These are phyloP conservation scores for Rhodosporidiobolus sp. DNA, from an alignment of 768 basidiomycete genomes.

Conservation along the genomic window DNA sequence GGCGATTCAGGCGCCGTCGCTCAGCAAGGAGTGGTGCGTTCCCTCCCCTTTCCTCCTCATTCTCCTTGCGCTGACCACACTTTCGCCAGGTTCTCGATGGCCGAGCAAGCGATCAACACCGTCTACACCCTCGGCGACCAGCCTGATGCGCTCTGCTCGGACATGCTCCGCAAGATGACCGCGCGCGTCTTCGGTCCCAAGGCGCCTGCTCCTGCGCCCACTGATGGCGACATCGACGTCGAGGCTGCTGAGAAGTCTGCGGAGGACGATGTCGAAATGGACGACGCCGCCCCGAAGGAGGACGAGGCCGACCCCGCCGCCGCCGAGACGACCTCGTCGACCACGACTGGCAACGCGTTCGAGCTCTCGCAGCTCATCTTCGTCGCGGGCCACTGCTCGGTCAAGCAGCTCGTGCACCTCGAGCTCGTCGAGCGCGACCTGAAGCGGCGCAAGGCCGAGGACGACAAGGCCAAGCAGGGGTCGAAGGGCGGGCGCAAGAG, in stretches of 20 bases:
- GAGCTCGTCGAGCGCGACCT: constrained; percentile 93
- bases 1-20: constrained; percentile 72
- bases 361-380: constrained; percentile 90
- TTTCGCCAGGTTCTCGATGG: constrained; percentile 67
- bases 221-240: not conserved
- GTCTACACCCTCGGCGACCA: constrained; percentile 92
- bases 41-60: not conserved
- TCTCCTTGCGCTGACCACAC: not conserved
- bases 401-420: constrained; percentile 94
- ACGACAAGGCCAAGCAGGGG: constrained; percentile 68
- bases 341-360: constrained; percentile 68
- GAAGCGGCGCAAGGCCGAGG: constrained; percentile 93
- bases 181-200: constrained; percentile 60
- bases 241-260: constrained; percentile 27
- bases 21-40: constrained; percentile 77
- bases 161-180: constrained; percentile 78
- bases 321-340: constrained; percentile 37
- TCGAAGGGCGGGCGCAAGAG: constrained; percentile 39
- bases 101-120: constrained; percentile 94
- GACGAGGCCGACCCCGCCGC: constrained; percentile 35
- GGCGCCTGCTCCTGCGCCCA: not conserved
- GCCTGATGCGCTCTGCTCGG: constrained; percentile 77
- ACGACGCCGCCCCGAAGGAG: constrained; percentile 1
- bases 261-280: constrained; percentile 11
- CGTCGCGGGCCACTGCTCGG: constrained; percentile 90